Conservation (phyloP, 83 land plant species). For the Picea abies region DNA sequence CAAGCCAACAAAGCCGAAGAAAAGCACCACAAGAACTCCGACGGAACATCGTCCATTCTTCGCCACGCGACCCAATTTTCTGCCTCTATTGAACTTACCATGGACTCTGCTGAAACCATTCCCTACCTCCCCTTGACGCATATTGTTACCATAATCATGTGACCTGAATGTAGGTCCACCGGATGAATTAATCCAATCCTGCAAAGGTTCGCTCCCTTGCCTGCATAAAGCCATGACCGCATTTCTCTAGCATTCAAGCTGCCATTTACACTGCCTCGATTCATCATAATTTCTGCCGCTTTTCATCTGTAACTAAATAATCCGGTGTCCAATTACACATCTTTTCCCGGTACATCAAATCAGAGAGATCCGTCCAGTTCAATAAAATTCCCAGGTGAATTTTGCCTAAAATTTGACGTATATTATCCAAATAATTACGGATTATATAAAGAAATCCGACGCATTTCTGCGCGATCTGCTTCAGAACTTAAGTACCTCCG, state of each 20-base stretch:
- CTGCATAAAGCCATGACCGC: background rate
- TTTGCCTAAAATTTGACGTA: no score
- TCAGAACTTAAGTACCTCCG: no score
- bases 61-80: background rate
- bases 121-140: background rate
- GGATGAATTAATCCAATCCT: conserved; percentile 2
- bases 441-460: no score
- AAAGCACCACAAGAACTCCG: conserved; percentile 5
- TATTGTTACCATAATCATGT: background rate
- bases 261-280: background rate
- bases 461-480: no score
- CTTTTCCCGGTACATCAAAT: no score
- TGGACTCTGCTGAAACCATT: conserved; percentile 1
- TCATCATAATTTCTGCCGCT: background rate
- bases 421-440: no score
- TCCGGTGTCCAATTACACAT: no score
- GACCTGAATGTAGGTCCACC: background rate
- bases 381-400: no score
- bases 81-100: conserved; percentile 1
- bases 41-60: background rate
- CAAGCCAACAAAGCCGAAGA: conserved; percentile 7
- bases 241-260: background rate
- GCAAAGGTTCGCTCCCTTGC: background rate
- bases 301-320: no score
- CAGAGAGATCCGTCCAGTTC: no score